phyloP scores from a whole-genome alignment of 495 filamentous ascomycete genomes.

The Hypoxylon subgilvum region DNA sequence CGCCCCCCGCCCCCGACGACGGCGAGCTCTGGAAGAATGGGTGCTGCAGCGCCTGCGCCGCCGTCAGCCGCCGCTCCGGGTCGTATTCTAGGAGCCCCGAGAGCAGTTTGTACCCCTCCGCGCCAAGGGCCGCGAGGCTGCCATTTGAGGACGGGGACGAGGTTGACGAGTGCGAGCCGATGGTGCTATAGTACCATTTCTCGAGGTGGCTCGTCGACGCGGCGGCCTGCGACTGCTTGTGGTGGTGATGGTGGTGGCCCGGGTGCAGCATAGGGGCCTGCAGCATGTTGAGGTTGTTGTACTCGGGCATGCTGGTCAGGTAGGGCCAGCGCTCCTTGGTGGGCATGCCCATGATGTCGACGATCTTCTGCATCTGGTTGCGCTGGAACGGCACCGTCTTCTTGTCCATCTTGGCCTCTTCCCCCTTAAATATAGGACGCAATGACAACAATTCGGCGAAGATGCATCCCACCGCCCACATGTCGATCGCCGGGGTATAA shows the following conservation, averaged over 20 bases:
- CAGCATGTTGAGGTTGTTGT: conserved; percentile 71
- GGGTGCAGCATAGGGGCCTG: conserved; percentile 55
- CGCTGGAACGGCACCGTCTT: conserved; percentile 96
- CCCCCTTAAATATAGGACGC: conserved; percentile 96
- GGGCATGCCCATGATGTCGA: conserved; percentile 90
- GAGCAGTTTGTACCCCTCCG: conserved; percentile 81
- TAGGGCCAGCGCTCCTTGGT: conserved; percentile 89
- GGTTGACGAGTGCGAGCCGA: conserved; percentile 55
- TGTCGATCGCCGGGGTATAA: conserved; percentile 94
- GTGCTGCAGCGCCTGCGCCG: conserved; percentile 82
- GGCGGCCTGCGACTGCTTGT: conserved; percentile 53
- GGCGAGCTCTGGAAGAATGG: conserved; percentile 71
- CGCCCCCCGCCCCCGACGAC: conserved; percentile 37
- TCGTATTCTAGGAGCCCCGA: conserved; percentile 88
- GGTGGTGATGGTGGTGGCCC: conserved; percentile 49
- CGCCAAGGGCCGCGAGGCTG: conserved; percentile 64
- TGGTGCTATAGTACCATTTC: conserved; percentile 64
- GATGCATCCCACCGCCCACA: conserved; percentile 98
- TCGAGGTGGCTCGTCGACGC: conserved; percentile 53
- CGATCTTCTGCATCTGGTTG: conserved; percentile 98
- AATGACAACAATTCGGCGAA: conserved; percentile 92
- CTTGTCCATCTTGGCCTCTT: conserved; percentile 99
- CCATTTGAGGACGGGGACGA: conserved; percentile 41
- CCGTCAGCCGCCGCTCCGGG: conserved; percentile 84
- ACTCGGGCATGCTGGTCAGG: conserved; percentile 81